A percentile compares a stretch with the other conserved stretches of the same genome.
Evolutionary conservation across 78 protist species (phyloP).

Genomic region (slime mould (Dictyostelium discoideum)): DNA sequence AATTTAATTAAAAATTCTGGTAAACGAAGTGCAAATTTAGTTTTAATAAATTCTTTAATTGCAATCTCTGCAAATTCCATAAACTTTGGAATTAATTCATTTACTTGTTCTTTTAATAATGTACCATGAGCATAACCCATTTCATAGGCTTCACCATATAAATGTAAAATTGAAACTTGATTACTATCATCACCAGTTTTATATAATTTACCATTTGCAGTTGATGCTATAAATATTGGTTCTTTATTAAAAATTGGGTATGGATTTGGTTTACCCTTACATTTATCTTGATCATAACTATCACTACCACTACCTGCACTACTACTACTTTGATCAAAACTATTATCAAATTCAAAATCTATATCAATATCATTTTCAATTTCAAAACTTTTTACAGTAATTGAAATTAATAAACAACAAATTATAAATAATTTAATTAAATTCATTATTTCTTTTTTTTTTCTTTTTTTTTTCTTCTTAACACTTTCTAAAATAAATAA

Average conservation of each 20-base stretch:
- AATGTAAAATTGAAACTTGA: conserved; percentile 20
- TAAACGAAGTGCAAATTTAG: neutral
- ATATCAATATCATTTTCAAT: neutral
- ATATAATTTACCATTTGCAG: conserved; percentile 9
- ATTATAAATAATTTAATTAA: neutral
- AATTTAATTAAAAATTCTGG: neutral
- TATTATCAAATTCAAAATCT: neutral
- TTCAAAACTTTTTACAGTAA: neutral
- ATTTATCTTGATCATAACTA: neutral
- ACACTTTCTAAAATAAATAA: too few relatives aligned
- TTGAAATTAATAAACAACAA: neutral
- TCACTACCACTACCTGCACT: neutral
- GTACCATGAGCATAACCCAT: conserved; percentile 88
- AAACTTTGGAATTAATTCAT: conserved; percentile 34
- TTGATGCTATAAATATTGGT: neutral
- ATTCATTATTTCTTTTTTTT: neutral
- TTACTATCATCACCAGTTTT: conserved; percentile 8
- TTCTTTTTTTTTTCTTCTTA: too few relatives aligned
- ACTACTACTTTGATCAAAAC: conserved; percentile 18
- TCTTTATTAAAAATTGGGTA: neutral
- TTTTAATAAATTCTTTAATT: neutral
- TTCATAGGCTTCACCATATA: conserved; percentile 77
- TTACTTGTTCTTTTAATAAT: conserved; percentile 50
- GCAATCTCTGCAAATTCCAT: conserved; percentile 25
- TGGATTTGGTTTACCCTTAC: conserved; percentile 18